Evolutionary conservation across 805 yeast genomes (phyloP).

Genomic region (Suhomyces sp.): DNA sequence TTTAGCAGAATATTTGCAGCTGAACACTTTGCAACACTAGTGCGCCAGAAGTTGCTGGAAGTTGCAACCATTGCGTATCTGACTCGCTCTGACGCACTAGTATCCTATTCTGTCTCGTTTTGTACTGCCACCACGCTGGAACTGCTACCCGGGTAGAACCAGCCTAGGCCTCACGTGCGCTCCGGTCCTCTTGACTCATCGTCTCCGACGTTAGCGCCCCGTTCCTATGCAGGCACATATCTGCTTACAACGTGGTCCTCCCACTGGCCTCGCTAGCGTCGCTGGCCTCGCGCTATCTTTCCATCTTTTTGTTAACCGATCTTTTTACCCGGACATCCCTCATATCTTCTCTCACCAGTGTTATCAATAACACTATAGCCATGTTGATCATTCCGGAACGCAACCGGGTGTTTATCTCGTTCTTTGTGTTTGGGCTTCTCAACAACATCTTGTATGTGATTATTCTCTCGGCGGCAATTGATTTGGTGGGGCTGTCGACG

Average conservation of each 20-base stretch:
- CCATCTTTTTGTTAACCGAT: neutral
- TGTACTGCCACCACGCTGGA: neutral
- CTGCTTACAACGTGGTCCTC: neutral
- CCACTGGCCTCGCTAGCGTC: neutral
- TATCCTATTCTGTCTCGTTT: neutral
- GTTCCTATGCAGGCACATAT: neutral
- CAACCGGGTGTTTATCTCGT: conserved; percentile 47
- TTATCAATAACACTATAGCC: neutral
- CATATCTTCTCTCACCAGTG: neutral
- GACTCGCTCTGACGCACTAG: neutral
- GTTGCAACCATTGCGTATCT: too few relatives aligned
- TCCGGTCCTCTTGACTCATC: neutral
- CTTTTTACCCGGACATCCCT: neutral
- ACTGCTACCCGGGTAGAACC: neutral
- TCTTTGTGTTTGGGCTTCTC: conserved; percentile 80
- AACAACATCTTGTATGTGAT: conserved; percentile 91
- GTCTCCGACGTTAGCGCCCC: neutral
- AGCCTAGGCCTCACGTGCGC: neutral
- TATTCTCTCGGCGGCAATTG: conserved; percentile 88
- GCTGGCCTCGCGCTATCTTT: neutral
- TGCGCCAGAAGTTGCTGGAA: neutral
- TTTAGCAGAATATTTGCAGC: neutral
- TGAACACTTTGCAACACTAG: neutral
- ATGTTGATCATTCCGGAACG: conserved; percentile 1
- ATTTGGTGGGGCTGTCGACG: conserved; percentile 74